These are phyloP conservation scores for Pythium chondricola DNA, from an alignment of 352 stramenopile genomes.

Conservation along the genomic window DNA sequence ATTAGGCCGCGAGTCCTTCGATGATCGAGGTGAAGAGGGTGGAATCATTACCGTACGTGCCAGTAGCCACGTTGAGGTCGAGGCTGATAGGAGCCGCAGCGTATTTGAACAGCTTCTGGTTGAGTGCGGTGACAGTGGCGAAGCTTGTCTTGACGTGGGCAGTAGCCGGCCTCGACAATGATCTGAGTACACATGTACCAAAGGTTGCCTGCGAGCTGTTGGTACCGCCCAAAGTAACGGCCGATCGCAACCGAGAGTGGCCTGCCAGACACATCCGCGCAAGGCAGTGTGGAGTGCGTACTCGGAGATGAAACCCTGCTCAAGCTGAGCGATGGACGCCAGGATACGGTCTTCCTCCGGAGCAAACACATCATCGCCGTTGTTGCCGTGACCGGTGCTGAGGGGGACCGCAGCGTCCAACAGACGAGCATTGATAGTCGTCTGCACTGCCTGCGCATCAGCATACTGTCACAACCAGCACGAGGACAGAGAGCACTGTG, in stretches of 20 bases:
- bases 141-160: conserved; percentile 18
- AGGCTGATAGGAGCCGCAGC: conserved; percentile 8
- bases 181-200: conserved; percentile 19
- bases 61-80: conserved; percentile 13
- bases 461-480: conserved; percentile 11
- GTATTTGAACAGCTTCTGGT: conserved; percentile 22
- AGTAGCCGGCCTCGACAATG: conserved; percentile 14
- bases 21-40: conserved; percentile 18
- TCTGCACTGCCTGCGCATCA: conserved; percentile 13
- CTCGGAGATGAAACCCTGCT: conserved; percentile 20
- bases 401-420: conserved; percentile 18
- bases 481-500: conserved; percentile 9
- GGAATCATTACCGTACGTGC: conserved; percentile 10
- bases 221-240: conserved; percentile 23
- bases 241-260: conserved; percentile 20
- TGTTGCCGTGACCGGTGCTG: conserved; percentile 15
- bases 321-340: conserved; percentile 18
- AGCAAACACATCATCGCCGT: conserved; percentile 16
- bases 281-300: conserved; percentile 15
- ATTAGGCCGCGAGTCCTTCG: conserved; percentile 14
- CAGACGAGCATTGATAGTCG: conserved; percentile 14
- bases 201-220: conserved; percentile 17
- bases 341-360: conserved; percentile 15
- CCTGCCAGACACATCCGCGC: conserved; percentile 4
- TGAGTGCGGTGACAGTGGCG: conserved; percentile 17